These are phyloP conservation scores for Moesziomyces antarcticus DNA, from an alignment of 1,284 basidiomycete species.

Conservation along the genomic window DNA sequence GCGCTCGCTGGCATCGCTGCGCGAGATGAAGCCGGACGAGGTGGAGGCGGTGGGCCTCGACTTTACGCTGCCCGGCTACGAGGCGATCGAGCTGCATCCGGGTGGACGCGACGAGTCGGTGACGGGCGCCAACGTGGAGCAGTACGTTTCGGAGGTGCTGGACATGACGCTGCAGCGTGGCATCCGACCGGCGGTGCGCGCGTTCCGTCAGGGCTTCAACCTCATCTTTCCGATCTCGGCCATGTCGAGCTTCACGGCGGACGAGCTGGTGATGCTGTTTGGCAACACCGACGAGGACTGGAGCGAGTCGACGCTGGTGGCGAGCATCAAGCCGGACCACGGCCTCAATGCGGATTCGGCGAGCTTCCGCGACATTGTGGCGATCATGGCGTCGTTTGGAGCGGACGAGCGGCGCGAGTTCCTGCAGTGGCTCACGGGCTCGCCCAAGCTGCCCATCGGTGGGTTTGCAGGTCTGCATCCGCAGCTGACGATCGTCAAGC, in stretches of 20 bases:
- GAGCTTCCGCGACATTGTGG: conserved; percentile 85
- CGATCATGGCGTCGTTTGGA: conserved; percentile 86
- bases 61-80: conserved; percentile 93
- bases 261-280: conserved; percentile 92
- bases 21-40: conserved; percentile 72
- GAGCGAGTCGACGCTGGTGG: conserved; percentile 77
- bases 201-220: conserved; percentile 69
- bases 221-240: conserved; percentile 93
- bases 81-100: conserved; percentile 85
- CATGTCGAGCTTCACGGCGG: conserved; percentile 88
- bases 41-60: conserved; percentile 90
- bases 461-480: conserved; percentile 96
- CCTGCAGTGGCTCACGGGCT: conserved; percentile 96
- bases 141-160: conserved; percentile 78
- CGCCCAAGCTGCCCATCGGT: conserved; percentile 77
- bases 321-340: conserved; percentile 95
- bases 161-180: conserved; percentile 67
- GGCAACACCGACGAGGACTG: conserved; percentile 85
- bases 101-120: conserved; percentile 83
- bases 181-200: conserved; percentile 56
- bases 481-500: conserved; percentile 93
- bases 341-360: conserved; percentile 95
- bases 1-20: conserved; percentile 83
- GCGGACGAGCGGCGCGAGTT: conserved; percentile 81
- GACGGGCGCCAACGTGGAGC: conserved; percentile 84